Evolutionary conservation across 202 grass and related monocot genomes (phyloP).

Genomic region (Carex sylvatica): DNA sequence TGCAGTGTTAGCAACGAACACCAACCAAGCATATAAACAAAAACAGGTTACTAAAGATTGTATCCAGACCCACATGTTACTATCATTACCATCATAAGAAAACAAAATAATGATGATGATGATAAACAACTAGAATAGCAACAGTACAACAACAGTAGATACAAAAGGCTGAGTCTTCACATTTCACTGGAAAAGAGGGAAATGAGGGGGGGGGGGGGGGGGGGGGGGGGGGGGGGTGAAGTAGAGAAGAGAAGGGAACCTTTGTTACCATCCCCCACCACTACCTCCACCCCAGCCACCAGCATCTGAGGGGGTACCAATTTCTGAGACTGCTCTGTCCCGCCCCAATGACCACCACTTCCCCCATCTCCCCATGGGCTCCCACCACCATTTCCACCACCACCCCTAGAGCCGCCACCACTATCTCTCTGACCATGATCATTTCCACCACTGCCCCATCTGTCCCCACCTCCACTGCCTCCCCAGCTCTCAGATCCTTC

Average conservation of each 20-base stretch:
- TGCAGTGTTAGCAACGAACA: neutral
- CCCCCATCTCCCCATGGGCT: constrained; percentile 4
- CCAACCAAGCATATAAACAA: neutral
- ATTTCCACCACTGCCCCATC: constrained; percentile 20
- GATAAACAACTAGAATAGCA: neutral
- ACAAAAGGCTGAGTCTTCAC: constrained; percentile 4
- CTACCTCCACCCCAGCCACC: constrained; percentile 26
- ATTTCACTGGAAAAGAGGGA: neutral
- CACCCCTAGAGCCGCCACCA: neutral
- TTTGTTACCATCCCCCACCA: constrained; percentile 46
- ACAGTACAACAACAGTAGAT: constrained; percentile 12
- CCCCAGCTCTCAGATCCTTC: constrained; percentile 25
- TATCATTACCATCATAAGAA: neutral
- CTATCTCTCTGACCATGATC: constrained; percentile 6
- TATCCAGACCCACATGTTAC: neutral
- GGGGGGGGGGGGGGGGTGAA: too few species aligned
- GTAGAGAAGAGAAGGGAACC: neutral
- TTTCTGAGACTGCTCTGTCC: constrained; percentile 43
- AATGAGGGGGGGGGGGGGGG: neutral
- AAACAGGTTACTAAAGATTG: neutral
- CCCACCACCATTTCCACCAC: constrained; percentile 19
- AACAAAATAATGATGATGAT: neutral
- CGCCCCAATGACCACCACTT: constrained; percentile 26
- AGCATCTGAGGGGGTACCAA: constrained; percentile 36
- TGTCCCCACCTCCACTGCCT: constrained; percentile 12